These are phyloP conservation scores for Exophiala viscosa DNA, from an alignment of 2,329 filamentous ascomycete genomes.

Conservation along the genomic window DNA sequence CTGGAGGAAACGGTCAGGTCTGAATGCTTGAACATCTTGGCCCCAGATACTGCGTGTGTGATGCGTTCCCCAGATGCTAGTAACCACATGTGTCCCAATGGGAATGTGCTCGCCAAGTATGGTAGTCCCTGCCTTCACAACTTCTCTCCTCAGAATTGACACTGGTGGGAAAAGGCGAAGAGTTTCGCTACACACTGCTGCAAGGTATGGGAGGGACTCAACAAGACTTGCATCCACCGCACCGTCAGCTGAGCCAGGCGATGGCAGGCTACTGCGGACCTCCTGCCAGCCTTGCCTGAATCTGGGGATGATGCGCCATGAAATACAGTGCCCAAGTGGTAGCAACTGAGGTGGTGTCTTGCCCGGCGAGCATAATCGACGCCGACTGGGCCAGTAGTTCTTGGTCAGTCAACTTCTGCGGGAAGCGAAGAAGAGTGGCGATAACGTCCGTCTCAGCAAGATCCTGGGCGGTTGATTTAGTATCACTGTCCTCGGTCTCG, in stretches of 20 bases:
- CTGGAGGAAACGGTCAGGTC: conserved; percentile 71
- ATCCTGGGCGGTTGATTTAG: background rate
- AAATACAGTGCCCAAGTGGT: conserved; percentile 31
- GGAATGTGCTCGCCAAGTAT: conserved; percentile 64
- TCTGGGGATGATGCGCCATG: conserved; percentile 28
- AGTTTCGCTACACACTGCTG: conserved; percentile 73
- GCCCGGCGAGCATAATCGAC: conserved; percentile 74
- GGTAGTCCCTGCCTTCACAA: conserved; percentile 53
- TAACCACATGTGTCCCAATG: conserved; percentile 64
- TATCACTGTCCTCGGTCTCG: background rate
- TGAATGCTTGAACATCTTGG: conserved; percentile 66
- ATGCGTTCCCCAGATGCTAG: conserved; percentile 67
- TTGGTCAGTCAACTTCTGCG: conserved; percentile 61
- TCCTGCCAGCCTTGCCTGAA: conserved; percentile 29
- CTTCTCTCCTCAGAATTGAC: conserved; percentile 62
- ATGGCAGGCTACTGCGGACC: conserved; percentile 26
- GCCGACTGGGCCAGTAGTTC: conserved; percentile 83
- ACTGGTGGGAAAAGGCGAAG: conserved; percentile 71
- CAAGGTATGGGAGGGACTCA: conserved; percentile 72
- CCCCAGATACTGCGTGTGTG: conserved; percentile 69
- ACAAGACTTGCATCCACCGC: conserved; percentile 42
- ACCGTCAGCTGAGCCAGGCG: conserved; percentile 21
- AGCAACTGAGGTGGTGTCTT: conserved; percentile 31
- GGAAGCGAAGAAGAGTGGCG: conserved; percentile 7
- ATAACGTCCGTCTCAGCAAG: conserved; percentile 9